Base-by-base conservation (phyloP, 176 grass and related monocot genomes). In the Ampelocalamus luodianensis region DNA sequence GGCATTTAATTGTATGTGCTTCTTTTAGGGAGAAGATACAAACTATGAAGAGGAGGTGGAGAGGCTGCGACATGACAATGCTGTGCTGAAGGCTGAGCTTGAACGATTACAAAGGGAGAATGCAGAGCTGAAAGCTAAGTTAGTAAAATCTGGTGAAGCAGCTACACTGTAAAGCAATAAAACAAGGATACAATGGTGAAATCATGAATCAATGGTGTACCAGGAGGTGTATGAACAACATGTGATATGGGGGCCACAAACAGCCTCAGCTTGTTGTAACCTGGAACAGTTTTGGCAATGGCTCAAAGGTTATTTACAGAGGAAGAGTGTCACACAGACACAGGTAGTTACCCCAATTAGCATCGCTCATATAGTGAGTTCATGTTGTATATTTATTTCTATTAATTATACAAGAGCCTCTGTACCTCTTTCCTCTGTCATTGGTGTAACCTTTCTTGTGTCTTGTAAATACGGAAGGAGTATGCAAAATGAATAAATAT, bases 31-130 rank as follows among this genome's bases (percentile, higher is more conserved):
- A 87, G 89, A 90, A 46, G 40, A 48, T 44, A 68, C 27, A 58
- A 83, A 83, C 18, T 42, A 63, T 44, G 78, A 85, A 76, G 83
- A 4, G n/a, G 93, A 95, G 71, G 34, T 88, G 10, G 85, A 88
- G 48, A 90, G 44, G 49, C 84, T 95, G 78, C 77, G 81, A 5
- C 73, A 74, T 43, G 90, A 95, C 27, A 95, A 98, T 71, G 27
- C 56, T 27, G 13, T 87, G 39, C 86, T 98, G 17, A 95, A 87
- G 70, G 45, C 46, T 81, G 81, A 93, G 83, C 61, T 98, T 73
- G 88, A 95, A 68, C 89, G 80, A 49, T 87, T 98, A 76, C 88
- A 42, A 67, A 40, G 22, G 22, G 96, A 98, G 80, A 98, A 98
- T 10, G 73, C 79, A 16, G 86, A 92, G 27, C 69, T 95, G 34